Percentiles rank a stretch among this genome's conserved stretches.
These are phyloP conservation scores for Pseudopyrenochaeta lycopersici DNA, from an alignment of 2,329 filamentous ascomycete species.

Conservation along the genomic window DNA sequence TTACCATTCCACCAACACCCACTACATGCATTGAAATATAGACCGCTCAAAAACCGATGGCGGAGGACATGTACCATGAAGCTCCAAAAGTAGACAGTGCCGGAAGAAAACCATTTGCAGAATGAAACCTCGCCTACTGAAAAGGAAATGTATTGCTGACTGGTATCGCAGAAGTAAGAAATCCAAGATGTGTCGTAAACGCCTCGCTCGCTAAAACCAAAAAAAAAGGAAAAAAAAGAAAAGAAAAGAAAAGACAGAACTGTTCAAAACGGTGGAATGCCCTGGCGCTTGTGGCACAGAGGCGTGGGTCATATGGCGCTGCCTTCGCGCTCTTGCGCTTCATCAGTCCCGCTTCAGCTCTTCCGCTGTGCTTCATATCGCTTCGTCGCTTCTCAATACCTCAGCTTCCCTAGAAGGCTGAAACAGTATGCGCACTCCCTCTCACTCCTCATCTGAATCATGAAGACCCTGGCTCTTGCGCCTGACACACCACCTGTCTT, in stretches of 20 bases:
- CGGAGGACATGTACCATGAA: too few species aligned
- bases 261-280: neutral
- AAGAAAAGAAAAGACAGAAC: neutral
- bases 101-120: neutral
- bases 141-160: neutral
- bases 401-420: conserved; percentile 58
- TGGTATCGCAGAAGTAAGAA: conserved; percentile 1
- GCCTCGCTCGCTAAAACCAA: neutral
- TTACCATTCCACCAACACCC: too few species aligned
- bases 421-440: conserved; percentile 60
- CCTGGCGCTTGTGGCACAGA: neutral
- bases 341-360: neutral
- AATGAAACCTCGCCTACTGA: neutral
- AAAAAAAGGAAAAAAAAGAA: neutral
- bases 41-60: too few species aligned
- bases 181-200: neutral
- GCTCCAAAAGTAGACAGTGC: too few species aligned
- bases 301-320: neutral
- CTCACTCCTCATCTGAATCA: conserved; percentile 66
- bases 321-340: neutral
- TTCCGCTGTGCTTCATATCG: neutral
- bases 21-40: too few species aligned
- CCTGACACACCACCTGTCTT: conserved; percentile 66
- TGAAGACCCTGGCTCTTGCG: conserved; percentile 67
- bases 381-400: conserved; percentile 47